A percentile compares a stretch with the other conserved stretches of the same genome.
These are phyloP conservation scores for Apiospora saccharicola DNA, from an alignment of 2,329 filamentous ascomycete genomes.

Conservation along the genomic window DNA sequence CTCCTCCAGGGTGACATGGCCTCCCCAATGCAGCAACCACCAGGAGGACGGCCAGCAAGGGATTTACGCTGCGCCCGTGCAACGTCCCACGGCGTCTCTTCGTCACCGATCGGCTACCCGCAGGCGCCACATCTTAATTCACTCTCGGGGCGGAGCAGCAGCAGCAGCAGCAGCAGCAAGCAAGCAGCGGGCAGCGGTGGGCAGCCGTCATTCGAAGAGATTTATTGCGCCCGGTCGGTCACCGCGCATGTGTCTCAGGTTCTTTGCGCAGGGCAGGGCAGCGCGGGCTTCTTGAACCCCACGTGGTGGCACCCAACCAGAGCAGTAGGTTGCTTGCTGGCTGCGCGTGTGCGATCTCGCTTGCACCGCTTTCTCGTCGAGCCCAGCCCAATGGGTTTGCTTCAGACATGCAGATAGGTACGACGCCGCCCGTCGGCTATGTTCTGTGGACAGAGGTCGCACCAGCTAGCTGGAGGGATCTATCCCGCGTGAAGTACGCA, in stretches of 20 bases:
- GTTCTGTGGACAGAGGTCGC: neutral
- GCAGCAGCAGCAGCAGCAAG: conserved; percentile 4
- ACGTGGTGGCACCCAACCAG: conserved; percentile 11
- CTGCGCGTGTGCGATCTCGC: neutral
- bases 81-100: neutral
- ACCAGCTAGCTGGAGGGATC: neutral
- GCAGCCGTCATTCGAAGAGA: neutral
- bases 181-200: neutral
- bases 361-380: neutral
- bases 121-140: conserved; percentile 21
- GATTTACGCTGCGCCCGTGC: neutral
- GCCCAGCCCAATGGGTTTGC: conserved; percentile 13
- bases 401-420: conserved; percentile 10
- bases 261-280: neutral
- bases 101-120: conserved; percentile 16
- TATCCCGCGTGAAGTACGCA: neutral
- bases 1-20: neutral
- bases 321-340: neutral
- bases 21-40: neutral
- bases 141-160: conserved; percentile 2
- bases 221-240: neutral
- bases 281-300: neutral
- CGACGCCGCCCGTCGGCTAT: neutral
- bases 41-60: neutral
- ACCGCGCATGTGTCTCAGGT: conserved; percentile 6